These are phyloP conservation scores for Daldinia childiae DNA, from an alignment of 495 filamentous ascomycete genomes.

Conservation along the genomic window DNA sequence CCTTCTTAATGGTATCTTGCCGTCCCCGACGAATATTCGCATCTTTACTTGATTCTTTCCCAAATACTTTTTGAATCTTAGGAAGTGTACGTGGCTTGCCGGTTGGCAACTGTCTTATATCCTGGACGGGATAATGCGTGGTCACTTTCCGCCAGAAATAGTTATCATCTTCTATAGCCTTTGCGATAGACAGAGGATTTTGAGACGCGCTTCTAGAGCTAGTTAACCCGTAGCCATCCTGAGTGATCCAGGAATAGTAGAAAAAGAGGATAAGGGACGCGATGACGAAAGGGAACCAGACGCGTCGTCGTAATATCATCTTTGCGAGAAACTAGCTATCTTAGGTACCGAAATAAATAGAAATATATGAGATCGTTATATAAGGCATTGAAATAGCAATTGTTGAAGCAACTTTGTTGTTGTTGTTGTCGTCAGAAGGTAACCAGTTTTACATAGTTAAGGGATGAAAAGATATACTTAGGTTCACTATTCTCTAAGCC, in stretches of 20 bases:
- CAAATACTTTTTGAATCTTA: constrained; percentile 70
- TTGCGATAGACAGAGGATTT: constrained; percentile 1
- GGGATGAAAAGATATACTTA: neutral
- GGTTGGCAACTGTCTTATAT: constrained; percentile 75
- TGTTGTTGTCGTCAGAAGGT: neutral
- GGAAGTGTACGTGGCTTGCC: constrained; percentile 69
- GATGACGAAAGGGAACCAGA: constrained; percentile 23
- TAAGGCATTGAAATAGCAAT: constrained; percentile 16
- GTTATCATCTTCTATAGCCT: constrained; percentile 17
- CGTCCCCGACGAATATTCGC: constrained; percentile 62
- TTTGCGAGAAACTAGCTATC: constrained; percentile 6
- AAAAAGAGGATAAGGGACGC: constrained; percentile 18
- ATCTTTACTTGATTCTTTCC: constrained; percentile 40
- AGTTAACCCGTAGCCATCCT: constrained; percentile 12
- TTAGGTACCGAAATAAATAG: constrained; percentile 1
- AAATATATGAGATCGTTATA: neutral
- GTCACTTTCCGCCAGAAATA: constrained; percentile 55
- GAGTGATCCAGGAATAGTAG: constrained; percentile 26
- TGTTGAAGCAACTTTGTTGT: neutral
- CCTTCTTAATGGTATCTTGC: constrained; percentile 68
- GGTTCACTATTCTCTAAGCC: neutral
- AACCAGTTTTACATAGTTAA: neutral
- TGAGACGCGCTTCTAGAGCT: neutral
- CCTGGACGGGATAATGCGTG: constrained; percentile 67
- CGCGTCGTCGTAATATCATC: constrained; percentile 33